Evolutionary conservation across 106 monocot genomes (phyloP).

Genomic region (Dioscorea dumetorum): DNA sequence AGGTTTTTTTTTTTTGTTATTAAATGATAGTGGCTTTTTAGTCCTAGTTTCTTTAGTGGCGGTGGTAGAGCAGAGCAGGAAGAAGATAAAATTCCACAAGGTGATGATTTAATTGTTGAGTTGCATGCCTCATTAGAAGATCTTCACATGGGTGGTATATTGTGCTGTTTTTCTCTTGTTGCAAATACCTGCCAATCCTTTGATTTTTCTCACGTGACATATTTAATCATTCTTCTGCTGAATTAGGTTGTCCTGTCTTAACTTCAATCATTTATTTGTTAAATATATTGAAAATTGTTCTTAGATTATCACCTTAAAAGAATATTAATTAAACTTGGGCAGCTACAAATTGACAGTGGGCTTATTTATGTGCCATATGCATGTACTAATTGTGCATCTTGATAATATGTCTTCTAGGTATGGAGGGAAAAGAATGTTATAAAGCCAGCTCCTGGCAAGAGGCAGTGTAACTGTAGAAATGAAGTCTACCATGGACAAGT

Average conservation of each 20-base stretch:
- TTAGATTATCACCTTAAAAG: too few relatives aligned
- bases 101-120: constrained; percentile 92
- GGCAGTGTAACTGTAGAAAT: constrained; percentile 94
- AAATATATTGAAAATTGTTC: too few relatives aligned
- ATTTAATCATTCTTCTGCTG: too few relatives aligned
- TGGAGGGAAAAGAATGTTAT: constrained; percentile 99
- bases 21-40: constrained; percentile 2
- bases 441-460: constrained; percentile 96
- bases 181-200: not conserved
- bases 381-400: not conserved
- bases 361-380: too few relatives aligned
- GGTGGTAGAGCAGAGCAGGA: constrained; percentile 57
- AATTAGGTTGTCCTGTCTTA: too few relatives aligned
- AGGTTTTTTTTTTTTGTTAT: too few relatives aligned
- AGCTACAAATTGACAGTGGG: too few relatives aligned
- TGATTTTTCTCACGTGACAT: too few relatives aligned
- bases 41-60: constrained; percentile 75
- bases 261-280: too few relatives aligned
- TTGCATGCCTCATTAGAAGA: constrained; percentile 90
- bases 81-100: constrained; percentile 81
- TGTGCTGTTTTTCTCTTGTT: not conserved
- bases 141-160: constrained; percentile 94
- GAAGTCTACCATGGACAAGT: constrained; percentile 96
- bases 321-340: too few relatives aligned
- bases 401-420: constrained; percentile 47